Conservation (phyloP, 768 basidiomycete genomes). For the Collybia sordida region DNA sequence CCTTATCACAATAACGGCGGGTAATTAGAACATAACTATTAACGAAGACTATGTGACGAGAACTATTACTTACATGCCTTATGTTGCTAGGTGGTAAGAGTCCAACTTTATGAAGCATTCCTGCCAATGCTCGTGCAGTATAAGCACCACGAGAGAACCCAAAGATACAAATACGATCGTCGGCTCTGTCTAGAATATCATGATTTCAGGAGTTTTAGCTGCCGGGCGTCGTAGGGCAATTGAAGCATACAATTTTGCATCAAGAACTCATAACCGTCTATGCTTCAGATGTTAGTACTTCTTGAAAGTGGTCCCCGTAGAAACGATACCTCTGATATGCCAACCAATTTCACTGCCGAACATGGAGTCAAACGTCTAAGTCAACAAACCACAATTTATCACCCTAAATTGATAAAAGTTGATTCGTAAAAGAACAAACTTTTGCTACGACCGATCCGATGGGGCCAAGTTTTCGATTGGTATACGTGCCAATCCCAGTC, state of each 20-base stretch:
- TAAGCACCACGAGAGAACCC: slow-evolving; percentile 68
- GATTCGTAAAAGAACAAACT: slow-evolving; percentile 18
- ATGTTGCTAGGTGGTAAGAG: slow-evolving; percentile 26
- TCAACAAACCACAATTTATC: neutral
- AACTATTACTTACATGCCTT: too few species aligned
- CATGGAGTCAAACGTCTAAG: slow-evolving; percentile 45
- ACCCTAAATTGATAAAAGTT: neutral
- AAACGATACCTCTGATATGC: slow-evolving; percentile 45
- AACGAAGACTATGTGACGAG: too few species aligned
- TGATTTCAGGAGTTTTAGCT: neutral
- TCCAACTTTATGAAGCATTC: slow-evolving; percentile 54
- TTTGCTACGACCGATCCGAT: slow-evolving; percentile 35
- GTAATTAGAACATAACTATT: too few species aligned
- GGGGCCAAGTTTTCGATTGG: slow-evolving; percentile 33
- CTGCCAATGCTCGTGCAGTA: slow-evolving; percentile 50
- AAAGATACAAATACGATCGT: slow-evolving; percentile 64
- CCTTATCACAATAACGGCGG: too few species aligned
- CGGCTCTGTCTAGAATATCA: slow-evolving; percentile 35
- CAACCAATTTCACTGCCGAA: slow-evolving; percentile 47
- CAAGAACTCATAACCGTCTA: slow-evolving; percentile 56
- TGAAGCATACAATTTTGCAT: slow-evolving; percentile 50
- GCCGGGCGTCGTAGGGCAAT: neutral
- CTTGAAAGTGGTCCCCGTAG: neutral
- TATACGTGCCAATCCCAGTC: slow-evolving; percentile 55
- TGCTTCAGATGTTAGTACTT: neutral